Evolutionary conservation across 2,329 filamentous ascomycete genomes (phyloP).

Genomic region (Fusarium goolgardi): DNA sequence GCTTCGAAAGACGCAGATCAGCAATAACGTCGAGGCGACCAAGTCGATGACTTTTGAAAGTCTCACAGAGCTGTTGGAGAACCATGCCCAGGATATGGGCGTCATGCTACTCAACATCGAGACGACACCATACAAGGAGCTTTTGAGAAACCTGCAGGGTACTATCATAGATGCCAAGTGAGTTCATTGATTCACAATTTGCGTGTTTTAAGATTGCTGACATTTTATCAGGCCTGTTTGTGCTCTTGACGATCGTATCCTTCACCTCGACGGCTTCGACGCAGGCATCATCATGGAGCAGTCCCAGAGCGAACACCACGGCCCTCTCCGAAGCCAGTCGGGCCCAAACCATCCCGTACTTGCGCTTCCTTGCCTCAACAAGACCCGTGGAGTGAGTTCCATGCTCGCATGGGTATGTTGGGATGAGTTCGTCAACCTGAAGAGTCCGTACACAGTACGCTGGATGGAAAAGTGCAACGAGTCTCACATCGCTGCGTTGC

Average conservation of each 20-base stretch:
- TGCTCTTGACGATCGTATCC: constrained; percentile 9
- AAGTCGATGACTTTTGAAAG: constrained; percentile 24
- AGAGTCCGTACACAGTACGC: constrained; percentile 9
- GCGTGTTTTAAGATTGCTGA: neutral
- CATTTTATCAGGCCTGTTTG: neutral
- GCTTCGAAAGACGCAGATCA: constrained; percentile 13
- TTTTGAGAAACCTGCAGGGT: neutral
- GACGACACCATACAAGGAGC: constrained; percentile 9
- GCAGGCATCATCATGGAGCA: constrained; percentile 25
- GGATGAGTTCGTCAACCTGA: constrained; percentile 26
- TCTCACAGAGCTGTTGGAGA: neutral
- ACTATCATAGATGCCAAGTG: constrained; percentile 10
- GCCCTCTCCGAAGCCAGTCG: constrained; percentile 5
- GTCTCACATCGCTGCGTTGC: neutral
- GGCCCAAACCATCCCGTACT: constrained; percentile 9
- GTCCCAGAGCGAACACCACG: constrained; percentile 14
- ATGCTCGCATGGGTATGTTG: constrained; percentile 29
- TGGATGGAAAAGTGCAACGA: constrained; percentile 35
- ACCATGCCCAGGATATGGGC: constrained; percentile 19
- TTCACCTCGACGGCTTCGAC: constrained; percentile 19
- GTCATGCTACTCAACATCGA: constrained; percentile 24
- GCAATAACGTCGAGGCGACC: constrained; percentile 20
- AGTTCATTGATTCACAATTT: accelerated
- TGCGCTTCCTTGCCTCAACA: constrained; percentile 18
- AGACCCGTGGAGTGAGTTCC: constrained; percentile 1